A percentile compares a stretch with the other conserved stretches of the same genome.
Evolutionary conservation across 345 rosid species (phyloP).

Genomic region (Eucalyptus curtisii): DNA sequence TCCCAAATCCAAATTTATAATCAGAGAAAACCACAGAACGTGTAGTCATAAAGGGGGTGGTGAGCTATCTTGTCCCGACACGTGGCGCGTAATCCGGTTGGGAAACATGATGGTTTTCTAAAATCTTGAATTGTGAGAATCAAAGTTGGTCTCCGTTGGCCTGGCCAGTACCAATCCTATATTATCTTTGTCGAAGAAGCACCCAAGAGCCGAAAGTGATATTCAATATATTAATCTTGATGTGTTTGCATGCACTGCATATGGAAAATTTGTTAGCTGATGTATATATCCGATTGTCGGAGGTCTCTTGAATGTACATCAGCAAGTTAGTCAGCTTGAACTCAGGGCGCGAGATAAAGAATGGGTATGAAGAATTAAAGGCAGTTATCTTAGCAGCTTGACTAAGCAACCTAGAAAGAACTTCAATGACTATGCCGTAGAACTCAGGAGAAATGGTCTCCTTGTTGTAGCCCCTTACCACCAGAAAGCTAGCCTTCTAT

Average conservation of each 20-base stretch:
- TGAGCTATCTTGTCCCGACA: not conserved
- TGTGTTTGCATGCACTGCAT: not conserved
- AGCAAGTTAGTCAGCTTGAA: not conserved
- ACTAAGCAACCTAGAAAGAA: not conserved
- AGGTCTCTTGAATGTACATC: not conserved
- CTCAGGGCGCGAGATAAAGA: not conserved
- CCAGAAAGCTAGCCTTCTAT: not conserved
- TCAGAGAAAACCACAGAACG: not conserved
- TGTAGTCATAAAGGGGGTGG: not conserved
- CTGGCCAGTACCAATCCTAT: not conserved
- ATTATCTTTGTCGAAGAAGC: not conserved
- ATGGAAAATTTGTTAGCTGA: not conserved
- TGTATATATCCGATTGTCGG: not conserved
- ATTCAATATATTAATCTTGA: not conserved
- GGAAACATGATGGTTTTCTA: not conserved
- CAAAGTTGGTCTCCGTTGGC: not conserved
- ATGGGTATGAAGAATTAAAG: not conserved
- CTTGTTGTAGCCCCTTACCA: not conserved
- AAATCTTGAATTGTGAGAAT: not conserved
- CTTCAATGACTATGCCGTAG: not conserved
- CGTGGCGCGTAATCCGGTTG: not conserved
- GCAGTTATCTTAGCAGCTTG: not conserved
- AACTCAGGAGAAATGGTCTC: not conserved
- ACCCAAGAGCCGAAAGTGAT: not conserved
- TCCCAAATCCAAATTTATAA: not conserved